Base-by-base conservation (phyloP, 352 stramenopile genomes). In the Pythium dissimile region DNA sequence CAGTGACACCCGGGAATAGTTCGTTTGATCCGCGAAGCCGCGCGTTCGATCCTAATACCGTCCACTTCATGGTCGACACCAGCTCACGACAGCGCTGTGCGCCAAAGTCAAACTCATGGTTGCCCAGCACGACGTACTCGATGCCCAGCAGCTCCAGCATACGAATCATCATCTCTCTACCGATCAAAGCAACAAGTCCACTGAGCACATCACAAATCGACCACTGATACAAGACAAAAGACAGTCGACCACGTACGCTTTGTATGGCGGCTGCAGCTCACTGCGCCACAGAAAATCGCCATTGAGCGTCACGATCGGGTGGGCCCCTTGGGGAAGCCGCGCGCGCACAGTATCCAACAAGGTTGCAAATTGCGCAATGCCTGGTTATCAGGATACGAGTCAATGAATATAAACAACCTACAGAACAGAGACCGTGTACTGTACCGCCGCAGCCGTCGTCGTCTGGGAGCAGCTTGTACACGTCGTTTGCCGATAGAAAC, bases 71-170 rank as follows among this genome's bases (percentile, higher is more conserved):
- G 43, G 6, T 35, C 12, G 43, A 26, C 4, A 49, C 13, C 11
- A 49, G 43, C 4, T 34, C 43, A 26, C 32, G 24, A 35, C 43
- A 49, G 23, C 43, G 43, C 43, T 27, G 43, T 31, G 7, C 57
- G 1, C 82, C 82, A 54, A 89, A 92, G 46, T 92, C 82, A 44
- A 89, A 92, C 59, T 92, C 82, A 67, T 92, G 82, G 63, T 92
- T 92, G 30, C 82, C 82, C 54, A 89, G 45, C 21, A 92, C 81
- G 24, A 89, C 75, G 60, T 88, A 92, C 30, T 86, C 67, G 38
- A 92, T 80, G 11, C 63, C 72, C 35, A 92, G 59, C 35, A 86
- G 73, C 60, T 92, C 89, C 64, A 92, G 73, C 16, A 92, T 43
- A 46, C 87, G 78, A 42, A 92, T 80, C 78, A 92, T 92, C 62